Evolutionary conservation across 2,329 filamentous ascomycete species (phyloP).

Genomic region (Diaporthe helianthi): DNA sequence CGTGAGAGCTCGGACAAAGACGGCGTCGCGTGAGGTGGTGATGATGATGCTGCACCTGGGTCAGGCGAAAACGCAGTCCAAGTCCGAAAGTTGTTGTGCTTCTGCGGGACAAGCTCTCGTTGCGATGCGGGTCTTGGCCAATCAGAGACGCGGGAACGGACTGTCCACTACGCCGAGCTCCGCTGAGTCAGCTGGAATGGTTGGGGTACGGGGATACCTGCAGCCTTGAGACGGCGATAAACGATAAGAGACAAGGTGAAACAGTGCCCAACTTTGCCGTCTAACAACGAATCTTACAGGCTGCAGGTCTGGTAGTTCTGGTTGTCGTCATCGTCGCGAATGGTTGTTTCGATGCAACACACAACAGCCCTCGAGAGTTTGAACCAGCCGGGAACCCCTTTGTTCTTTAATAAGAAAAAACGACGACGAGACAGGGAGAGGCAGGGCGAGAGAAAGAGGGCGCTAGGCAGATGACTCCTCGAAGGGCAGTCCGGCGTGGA

Average conservation of each 20-base stretch:
- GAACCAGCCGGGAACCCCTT: conserved; percentile 17
- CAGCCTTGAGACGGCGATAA: conserved; percentile 4
- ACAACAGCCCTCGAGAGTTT: conserved; percentile 10
- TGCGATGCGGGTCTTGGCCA: neutral
- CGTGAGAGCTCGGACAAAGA: neutral
- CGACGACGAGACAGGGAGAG: neutral
- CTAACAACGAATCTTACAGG: neutral
- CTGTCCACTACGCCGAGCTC: neutral
- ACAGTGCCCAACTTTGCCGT: neutral
- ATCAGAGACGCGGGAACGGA: neutral
- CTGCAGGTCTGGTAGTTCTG: neutral
- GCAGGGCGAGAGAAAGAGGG: too few species aligned
- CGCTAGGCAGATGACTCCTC: conserved; percentile 12
- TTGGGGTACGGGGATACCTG: neutral
- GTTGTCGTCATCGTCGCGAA: neutral
- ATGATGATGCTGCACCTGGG: conserved; percentile 4
- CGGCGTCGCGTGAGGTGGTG: neutral
- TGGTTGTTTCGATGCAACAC: conserved; percentile 19
- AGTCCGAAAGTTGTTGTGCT: neutral
- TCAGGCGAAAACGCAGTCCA: conserved; percentile 3
- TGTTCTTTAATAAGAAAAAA: conserved; percentile 27
- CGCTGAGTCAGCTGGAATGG: neutral
- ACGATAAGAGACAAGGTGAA: neutral
- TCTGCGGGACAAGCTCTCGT: neutral
- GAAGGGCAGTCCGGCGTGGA: neutral